These are phyloP conservation scores for Ustilago xerochloae DNA, from an alignment of 1,284 basidiomycete genomes.

Conservation along the genomic window DNA sequence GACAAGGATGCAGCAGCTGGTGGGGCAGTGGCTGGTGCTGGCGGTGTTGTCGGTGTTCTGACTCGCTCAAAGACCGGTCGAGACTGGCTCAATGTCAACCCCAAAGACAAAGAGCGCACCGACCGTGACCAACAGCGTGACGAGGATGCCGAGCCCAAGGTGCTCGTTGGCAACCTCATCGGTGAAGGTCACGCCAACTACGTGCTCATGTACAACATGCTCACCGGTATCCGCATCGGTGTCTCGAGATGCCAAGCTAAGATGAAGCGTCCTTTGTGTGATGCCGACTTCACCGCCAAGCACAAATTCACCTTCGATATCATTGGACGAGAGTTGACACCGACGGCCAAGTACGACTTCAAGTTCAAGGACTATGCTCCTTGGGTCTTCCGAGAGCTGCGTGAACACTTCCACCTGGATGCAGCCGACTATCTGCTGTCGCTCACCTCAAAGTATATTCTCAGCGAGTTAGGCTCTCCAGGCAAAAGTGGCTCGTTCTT, in stretches of 20 bases:
- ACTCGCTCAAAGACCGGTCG: conserved; percentile 42
- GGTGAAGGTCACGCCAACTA: conserved; percentile 98
- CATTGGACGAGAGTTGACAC: conserved; percentile 95
- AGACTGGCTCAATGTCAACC: conserved; percentile 37
- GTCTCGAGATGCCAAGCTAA: conserved; percentile 97
- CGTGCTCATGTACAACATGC: conserved; percentile 99
- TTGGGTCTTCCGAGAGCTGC: conserved; percentile 93
- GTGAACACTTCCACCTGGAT: conserved; percentile 94
- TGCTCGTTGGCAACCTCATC: conserved; percentile 92
- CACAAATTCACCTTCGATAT: conserved; percentile 99
- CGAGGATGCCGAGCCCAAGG: conserved; percentile 66
- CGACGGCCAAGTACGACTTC: conserved; percentile 94
- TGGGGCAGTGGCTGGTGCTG: conserved; percentile 6
- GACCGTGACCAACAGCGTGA: conserved; percentile 34
- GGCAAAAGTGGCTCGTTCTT: conserved; percentile 99
- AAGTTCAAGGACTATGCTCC: conserved; percentile 99
- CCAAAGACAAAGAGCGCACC: conserved; percentile 25
- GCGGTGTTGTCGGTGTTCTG: conserved; percentile 30
- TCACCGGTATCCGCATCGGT: conserved; percentile 95
- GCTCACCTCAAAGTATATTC: conserved; percentile 95
- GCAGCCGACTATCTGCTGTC: conserved; percentile 97
- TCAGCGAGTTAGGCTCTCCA: conserved; percentile 96
- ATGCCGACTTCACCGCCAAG: conserved; percentile 86
- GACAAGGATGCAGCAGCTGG: conserved; percentile 13
- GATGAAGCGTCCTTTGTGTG: conserved; percentile 82